Evolutionary conservation across 2,329 filamentous ascomycete species (phyloP), one percentile per base, ranked within the genome.

Genomic region (Fusarium sulawesiense): DNA sequence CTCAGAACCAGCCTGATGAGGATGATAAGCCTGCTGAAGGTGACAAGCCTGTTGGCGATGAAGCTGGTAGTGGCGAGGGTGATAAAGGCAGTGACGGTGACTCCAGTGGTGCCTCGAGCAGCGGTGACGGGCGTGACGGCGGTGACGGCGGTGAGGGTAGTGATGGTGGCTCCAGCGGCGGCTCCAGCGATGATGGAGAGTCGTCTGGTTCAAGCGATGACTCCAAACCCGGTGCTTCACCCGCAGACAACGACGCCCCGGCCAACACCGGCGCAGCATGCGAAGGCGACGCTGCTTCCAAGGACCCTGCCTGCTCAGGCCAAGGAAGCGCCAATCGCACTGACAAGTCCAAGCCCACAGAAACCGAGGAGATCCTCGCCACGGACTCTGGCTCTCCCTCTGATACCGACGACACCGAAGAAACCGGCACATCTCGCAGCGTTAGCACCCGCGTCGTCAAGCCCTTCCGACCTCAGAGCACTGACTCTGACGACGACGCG

Each of bases 351-450:
- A 41, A 40, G 13, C n/a, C 60, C 4, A 41, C 56, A 1, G 32
- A 29, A 4, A 50, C 64, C 1, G 45, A 65, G 1, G 64, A 72
- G 29, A 51, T 60, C 21, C 57, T 71, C 18, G 45, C 27, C 23
- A 72, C 69, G 20, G 69, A 71, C 27, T 66, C 64, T 18, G 45
- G 49, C 3, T 32, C 56, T 0, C 69, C 68, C 3, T 56, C 65
- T 2, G 44, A 51, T 7, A 21, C 58, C 2, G 21, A 21, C 4
- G 46, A 40, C 2, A 30, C 61, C 0, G 49, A 45, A 12, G 57
- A 53, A 12, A 53, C 65, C 7, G 29, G 47, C 1, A 55, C 23
- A 5, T 30, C 63, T 27, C 16, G 14, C 13, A 47, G 47, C 8
- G 25, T 12, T 10, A 46, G 30, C 27, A 73, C 65, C 7, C 62